These are phyloP conservation scores for Sesbania bispinosa DNA, from an alignment of 306 rosid species.

Conservation along the genomic window DNA sequence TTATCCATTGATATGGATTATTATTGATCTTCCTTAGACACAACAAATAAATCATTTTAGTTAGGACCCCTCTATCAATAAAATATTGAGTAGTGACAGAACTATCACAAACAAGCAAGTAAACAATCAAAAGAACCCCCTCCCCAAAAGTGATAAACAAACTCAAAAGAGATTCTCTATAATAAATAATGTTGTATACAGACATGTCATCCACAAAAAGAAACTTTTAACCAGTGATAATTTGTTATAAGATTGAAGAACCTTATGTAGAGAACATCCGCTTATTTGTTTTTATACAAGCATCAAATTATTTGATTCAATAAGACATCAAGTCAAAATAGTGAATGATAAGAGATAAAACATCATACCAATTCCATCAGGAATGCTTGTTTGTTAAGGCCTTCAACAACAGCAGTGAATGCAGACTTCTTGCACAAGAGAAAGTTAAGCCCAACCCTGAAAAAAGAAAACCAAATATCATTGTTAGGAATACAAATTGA, in stretches of 20 bases:
- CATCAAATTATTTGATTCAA: slow-evolving; percentile 8
- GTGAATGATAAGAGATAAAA: slow-evolving; percentile 14
- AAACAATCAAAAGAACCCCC: background rate
- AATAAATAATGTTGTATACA: background rate
- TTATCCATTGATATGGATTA: no score
- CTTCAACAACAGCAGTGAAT: slow-evolving; percentile 89
- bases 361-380: slow-evolving; percentile 75
- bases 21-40: background rate
- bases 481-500: background rate
- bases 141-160: background rate
- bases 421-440: slow-evolving; percentile 96
- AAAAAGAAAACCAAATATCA: slow-evolving; percentile 32
- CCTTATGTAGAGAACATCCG: background rate
- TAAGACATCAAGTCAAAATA: slow-evolving; percentile 7
- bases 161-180: background rate
- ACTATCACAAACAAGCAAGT: background rate
- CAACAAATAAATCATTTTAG: background rate
- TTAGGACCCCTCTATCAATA: background rate
- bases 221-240: background rate
- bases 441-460: slow-evolving; percentile 96
- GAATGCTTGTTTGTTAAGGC: slow-evolving; percentile 95
- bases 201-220: background rate
- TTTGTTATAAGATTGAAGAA: background rate
- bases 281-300: background rate
- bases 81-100: background rate